phyloP scores from a whole-genome alignment of 441 rosid species.

The Aleurites moluccanus region DNA sequence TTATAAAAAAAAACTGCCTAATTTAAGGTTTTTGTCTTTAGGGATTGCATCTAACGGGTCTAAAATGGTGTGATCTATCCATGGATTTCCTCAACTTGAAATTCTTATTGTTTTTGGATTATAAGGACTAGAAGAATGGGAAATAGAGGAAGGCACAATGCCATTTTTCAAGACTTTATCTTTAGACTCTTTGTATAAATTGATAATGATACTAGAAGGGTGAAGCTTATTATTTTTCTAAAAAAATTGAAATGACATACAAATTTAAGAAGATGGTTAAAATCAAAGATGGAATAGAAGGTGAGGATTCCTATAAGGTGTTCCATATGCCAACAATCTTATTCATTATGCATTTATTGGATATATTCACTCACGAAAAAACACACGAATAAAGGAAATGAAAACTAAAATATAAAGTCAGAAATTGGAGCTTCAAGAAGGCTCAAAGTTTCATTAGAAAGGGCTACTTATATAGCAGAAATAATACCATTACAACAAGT shows the following conservation, averaged over 20 bases:
- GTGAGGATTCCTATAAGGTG: background rate
- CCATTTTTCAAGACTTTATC: background rate
- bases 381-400: no score
- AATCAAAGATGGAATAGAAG: background rate
- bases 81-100: slow-evolving; percentile 8
- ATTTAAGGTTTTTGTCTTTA: background rate
- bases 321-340: no score
- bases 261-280: background rate
- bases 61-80: background rate
- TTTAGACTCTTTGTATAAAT: background rate
- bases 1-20: background rate
- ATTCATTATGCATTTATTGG: no score
- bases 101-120: background rate
- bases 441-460: no score
- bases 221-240: background rate
- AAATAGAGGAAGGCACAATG: slow-evolving; percentile 5
- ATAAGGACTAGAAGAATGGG: background rate
- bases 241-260: background rate
- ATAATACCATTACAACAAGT: no score
- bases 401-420: no score
- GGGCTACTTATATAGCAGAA: no score
- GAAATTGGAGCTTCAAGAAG: no score
- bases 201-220: slow-evolving; percentile 1
- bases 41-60: background rate
- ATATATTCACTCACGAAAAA: no score